phyloP scores from a whole-genome alignment of 2,329 filamentous ascomycete species.

The Trichoderma breve region DNA sequence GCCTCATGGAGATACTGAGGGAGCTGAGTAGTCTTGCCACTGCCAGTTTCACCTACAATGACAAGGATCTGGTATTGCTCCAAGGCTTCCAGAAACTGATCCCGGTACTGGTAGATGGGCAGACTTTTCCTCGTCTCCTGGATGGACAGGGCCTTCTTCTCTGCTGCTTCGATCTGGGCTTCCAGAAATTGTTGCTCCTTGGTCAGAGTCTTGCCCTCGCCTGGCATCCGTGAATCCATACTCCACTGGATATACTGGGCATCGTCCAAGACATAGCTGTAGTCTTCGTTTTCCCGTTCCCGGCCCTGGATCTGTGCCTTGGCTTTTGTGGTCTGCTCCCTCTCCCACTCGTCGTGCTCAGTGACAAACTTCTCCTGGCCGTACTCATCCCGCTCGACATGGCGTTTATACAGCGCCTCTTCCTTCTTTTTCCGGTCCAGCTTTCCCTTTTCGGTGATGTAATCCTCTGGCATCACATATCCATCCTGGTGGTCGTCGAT shows the following conservation, averaged over 20 bases:
- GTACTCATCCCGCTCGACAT: conserved; percentile 82
- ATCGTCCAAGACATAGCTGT: conserved; percentile 91
- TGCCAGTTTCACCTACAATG: conserved; percentile 91
- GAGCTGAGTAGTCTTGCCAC: conserved; percentile 92
- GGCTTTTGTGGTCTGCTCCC: conserved; percentile 82
- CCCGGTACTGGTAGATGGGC: conserved; percentile 84
- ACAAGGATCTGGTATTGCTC: conserved; percentile 83
- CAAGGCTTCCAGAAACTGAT: conserved; percentile 84
- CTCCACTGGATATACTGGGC: conserved; percentile 84
- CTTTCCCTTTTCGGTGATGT: conserved; percentile 90
- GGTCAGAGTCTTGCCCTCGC: conserved; percentile 68
- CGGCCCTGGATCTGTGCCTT: conserved; percentile 77
- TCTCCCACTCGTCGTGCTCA: conserved; percentile 94
- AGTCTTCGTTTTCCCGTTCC: conserved; percentile 77
- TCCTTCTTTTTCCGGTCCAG: conserved; percentile 84
- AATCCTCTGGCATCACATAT: conserved; percentile 90
- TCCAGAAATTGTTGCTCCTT: conserved; percentile 77
- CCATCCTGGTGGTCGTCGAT: conserved; percentile 93
- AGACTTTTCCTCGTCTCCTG: conserved; percentile 88
- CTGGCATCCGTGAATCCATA: conserved; percentile 68
- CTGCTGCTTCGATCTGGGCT: conserved; percentile 81
- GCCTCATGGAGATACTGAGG: conserved; percentile 92
- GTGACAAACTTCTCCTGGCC: conserved; percentile 88
- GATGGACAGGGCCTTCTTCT: conserved; percentile 83
- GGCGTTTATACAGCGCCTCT: conserved; percentile 84